Evolutionary conservation across 805 yeast species (phyloP), one percentile per base, ranked within the genome.

Genomic region (Sugiyamaella boreocaroliniensis): DNA sequence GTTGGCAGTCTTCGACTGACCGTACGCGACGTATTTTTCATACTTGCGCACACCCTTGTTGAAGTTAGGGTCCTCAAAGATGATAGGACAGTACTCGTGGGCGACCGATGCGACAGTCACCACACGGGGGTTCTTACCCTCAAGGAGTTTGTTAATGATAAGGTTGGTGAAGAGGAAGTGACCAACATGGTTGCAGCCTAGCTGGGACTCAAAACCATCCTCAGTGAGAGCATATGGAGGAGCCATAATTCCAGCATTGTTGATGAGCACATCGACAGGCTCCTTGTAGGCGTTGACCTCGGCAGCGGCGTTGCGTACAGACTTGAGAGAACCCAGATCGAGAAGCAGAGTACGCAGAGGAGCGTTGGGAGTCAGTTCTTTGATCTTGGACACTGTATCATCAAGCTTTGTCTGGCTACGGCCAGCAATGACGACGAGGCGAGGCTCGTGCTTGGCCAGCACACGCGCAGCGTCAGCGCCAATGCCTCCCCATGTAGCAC

Each of bases 211-310:
- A 64, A 85, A 86, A 2, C 80, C 81, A 60, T 85, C 89, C 37
- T 71, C 75, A 0, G 96, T 85, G 32, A 73, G 58, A 18, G 77
- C 71, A 64, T 72, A 81, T 0, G 95, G 92, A n/a, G 82, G 72
- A 14, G 85, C 89, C 81, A 85, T 83, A 4, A 84, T 80, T 1
- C 95, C 93, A 1, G 95, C 90, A 66, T 87, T 88, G 60, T 86
- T 80, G 45, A 88, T 75, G 34, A 88, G 71, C 19, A 87, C 67
- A 64, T 86, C 82, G 29, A 88, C 43, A 4, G 70, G 56, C 26
- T 50, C 32, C 29, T 50, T 53, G 29, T 44, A 52, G 10, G 29
- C 43, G 34, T 37, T 44, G 45, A 58, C 56, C 29, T 50, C 55
- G 8, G 52, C 37, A 5, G 60, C 61, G 3, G 60, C 61, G 7